These are phyloP conservation scores for Vitis rupestris DNA, from an alignment of 164 flowering plant species.

Conservation along the genomic window DNA sequence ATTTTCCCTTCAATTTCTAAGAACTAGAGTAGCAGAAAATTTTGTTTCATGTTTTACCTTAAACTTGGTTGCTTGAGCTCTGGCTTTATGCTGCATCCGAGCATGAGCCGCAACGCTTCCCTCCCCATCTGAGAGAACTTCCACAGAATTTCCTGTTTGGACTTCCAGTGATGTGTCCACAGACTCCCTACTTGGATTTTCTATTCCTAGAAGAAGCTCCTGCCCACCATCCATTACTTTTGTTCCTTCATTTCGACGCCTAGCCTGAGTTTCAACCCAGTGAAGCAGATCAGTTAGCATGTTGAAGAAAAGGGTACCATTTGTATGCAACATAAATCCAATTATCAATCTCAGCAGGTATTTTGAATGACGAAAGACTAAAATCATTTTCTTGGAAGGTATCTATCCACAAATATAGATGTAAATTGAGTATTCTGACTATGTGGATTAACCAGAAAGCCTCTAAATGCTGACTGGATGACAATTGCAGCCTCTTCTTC, in stretches of 20 bases:
- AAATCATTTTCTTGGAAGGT: neutral
- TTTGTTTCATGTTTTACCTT: slow-evolving; percentile 40
- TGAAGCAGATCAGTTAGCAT: neutral
- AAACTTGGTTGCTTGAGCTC: slow-evolving; percentile 37
- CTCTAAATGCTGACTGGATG: slow-evolving; percentile 73
- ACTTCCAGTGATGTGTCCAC: slow-evolving; percentile 72
- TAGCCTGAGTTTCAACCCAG: slow-evolving; percentile 44
- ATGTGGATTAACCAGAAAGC: slow-evolving; percentile 47
- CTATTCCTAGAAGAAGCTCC: slow-evolving; percentile 19
- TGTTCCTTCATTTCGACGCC: slow-evolving; percentile 24
- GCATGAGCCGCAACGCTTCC: slow-evolving; percentile 26
- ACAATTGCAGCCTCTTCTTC: slow-evolving; percentile 60
- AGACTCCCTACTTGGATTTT: slow-evolving; percentile 50
- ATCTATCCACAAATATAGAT: neutral
- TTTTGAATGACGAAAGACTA: too few species aligned
- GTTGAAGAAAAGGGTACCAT: too few species aligned
- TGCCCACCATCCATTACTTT: slow-evolving; percentile 10
- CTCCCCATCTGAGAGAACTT: slow-evolving; percentile 29
- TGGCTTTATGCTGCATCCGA: slow-evolving; percentile 35
- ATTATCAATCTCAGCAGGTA: neutral
- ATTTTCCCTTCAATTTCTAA: too few species aligned
- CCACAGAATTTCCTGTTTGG: slow-evolving; percentile 65
- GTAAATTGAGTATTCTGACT: neutral
- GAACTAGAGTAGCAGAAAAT: too few species aligned
- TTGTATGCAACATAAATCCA: neutral